These are phyloP conservation scores for Globisporangium cystogenes DNA, from an alignment of 352 stramenopile species.

Conservation along the genomic window DNA sequence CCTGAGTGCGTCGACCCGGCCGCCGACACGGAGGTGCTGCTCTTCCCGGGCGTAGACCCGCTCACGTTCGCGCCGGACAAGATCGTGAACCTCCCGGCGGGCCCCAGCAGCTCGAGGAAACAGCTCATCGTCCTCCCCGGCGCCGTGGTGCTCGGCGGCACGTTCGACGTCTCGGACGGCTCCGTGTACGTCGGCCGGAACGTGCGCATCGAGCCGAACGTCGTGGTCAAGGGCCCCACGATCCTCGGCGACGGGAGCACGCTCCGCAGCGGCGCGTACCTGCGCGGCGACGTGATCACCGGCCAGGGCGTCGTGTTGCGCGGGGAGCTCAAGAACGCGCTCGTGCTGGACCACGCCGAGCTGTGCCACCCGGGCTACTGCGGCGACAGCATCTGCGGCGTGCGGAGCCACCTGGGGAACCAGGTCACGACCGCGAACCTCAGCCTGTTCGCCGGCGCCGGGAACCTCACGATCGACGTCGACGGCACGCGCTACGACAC, in stretches of 20 bases:
- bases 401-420: slow-evolving; percentile 80
- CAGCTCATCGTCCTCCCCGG: slow-evolving; percentile 44
- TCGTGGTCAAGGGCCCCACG: slow-evolving; percentile 64
- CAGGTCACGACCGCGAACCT: slow-evolving; percentile 79
- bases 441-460: slow-evolving; percentile 35
- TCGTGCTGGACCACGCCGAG: slow-evolving; percentile 71
- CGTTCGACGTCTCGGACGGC: slow-evolving; percentile 63
- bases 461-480: slow-evolving; percentile 26
- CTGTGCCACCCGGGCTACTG: slow-evolving; percentile 72
- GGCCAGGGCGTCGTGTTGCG: slow-evolving; percentile 55
- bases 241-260: slow-evolving; percentile 65
- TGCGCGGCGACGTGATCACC: slow-evolving; percentile 64
- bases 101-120: slow-evolving; percentile 19
- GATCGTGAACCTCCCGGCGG: slow-evolving; percentile 43
- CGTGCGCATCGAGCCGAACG: too few relatives aligned
- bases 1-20: slow-evolving; percentile 41
- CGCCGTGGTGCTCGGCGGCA: slow-evolving; percentile 45
- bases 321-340: slow-evolving; percentile 63
- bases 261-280: slow-evolving; percentile 57
- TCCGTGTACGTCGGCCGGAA: slow-evolving; percentile 61
- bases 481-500: slow-evolving; percentile 44
- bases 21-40: slow-evolving; percentile 38
- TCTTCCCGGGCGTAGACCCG: slow-evolving; percentile 44
- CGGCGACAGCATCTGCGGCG: slow-evolving; percentile 65
- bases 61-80: slow-evolving; percentile 47